These are phyloP conservation scores for Ascosphaera aggregata DNA, from an alignment of 2,329 filamentous ascomycete species.

Conservation along the genomic window DNA sequence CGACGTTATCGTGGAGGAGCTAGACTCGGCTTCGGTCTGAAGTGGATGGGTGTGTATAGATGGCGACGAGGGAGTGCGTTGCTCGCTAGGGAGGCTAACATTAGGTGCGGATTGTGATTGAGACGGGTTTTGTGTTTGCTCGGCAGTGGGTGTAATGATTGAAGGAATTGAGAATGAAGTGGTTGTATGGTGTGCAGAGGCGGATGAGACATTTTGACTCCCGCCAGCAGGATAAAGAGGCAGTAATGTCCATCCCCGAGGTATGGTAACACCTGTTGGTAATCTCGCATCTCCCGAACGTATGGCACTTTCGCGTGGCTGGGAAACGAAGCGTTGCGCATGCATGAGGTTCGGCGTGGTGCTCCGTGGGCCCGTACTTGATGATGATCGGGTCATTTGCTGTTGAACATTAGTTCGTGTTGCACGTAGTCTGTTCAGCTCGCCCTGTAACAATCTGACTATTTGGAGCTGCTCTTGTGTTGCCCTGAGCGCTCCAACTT, in stretches of 20 bases:
- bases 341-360: not conserved
- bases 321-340: slow-evolving; percentile 10
- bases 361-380: not conserved
- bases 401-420: slow-evolving; percentile 14
- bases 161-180: slow-evolving; percentile 1
- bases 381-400: slow-evolving; percentile 1
- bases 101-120: not conserved
- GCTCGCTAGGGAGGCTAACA: not conserved
- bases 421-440: slow-evolving; percentile 41
- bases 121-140: not conserved
- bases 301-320: slow-evolving; percentile 12
- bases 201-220: slow-evolving; percentile 1
- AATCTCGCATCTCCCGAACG: slow-evolving; percentile 22
- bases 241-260: slow-evolving; percentile 28
- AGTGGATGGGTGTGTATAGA: not conserved
- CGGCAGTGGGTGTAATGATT: not conserved
- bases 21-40: not conserved
- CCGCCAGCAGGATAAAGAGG: slow-evolving; percentile 16
- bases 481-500: slow-evolving; percentile 37
- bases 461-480: slow-evolving; percentile 44
- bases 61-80: not conserved
- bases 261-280: slow-evolving; percentile 27
- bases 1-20: not conserved
- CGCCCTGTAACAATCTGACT: slow-evolving; percentile 42
- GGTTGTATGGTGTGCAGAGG: slow-evolving; percentile 1